phyloP scores from a whole-genome alignment of 306 rosid genomes.

The Cyamopsis tetragonoloba region DNA sequence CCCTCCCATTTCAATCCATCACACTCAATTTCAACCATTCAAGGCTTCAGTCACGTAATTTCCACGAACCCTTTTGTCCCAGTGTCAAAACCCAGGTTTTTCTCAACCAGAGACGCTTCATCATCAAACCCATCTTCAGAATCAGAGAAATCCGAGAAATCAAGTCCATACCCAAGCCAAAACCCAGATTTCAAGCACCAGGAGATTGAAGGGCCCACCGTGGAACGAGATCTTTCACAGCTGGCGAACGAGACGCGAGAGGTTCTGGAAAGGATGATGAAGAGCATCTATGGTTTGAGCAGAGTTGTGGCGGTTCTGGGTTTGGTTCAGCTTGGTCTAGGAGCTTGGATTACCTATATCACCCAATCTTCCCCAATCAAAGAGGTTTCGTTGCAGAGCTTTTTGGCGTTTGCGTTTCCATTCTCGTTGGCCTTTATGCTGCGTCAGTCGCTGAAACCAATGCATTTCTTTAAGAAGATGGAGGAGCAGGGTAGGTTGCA shows the following conservation, averaged over 20 bases:
- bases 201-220: slow-evolving; percentile 93
- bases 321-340: slow-evolving; percentile 57
- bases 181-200: slow-evolving; percentile 78
- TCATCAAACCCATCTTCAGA: slow-evolving; percentile 33
- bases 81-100: slow-evolving; percentile 25
- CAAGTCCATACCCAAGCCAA: slow-evolving; percentile 51
- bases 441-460: slow-evolving; percentile 50
- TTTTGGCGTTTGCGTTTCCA: slow-evolving; percentile 72
- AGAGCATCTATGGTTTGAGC: slow-evolving; percentile 56
- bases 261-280: slow-evolving; percentile 52
- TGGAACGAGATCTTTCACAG: slow-evolving; percentile 67
- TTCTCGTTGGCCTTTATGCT: slow-evolving; percentile 67
- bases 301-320: slow-evolving; percentile 53
- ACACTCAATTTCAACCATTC: not conserved
- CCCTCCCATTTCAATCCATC: slow-evolving; percentile 2
- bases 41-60: not conserved
- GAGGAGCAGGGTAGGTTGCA: slow-evolving; percentile 42
- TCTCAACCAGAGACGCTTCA: slow-evolving; percentile 42
- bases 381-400: slow-evolving; percentile 60
- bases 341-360: slow-evolving; percentile 65
- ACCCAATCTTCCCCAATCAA: slow-evolving; percentile 34
- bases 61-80: not conserved
- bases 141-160: slow-evolving; percentile 33
- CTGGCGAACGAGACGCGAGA: slow-evolving; percentile 66
- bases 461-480: slow-evolving; percentile 38